Evolutionary conservation across 2,329 filamentous ascomycete genomes (phyloP).

Genomic region (Hypoxylon sp.): DNA sequence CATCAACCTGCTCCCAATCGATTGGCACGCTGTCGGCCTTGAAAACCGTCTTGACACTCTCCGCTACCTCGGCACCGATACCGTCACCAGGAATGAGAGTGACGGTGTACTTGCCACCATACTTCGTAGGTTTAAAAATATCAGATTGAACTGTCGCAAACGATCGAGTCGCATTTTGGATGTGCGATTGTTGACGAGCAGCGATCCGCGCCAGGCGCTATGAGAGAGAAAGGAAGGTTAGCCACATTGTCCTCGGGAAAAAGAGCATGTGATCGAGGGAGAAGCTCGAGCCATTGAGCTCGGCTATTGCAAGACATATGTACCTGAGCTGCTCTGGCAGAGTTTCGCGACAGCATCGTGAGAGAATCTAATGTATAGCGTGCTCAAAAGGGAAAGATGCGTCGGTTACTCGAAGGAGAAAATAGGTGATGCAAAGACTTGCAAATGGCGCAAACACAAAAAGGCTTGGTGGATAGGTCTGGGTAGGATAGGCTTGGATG

Average conservation of each 20-base stretch:
- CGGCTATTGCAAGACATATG: slow-evolving; percentile 50
- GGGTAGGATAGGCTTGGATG: slow-evolving; percentile 23
- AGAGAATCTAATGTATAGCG: slow-evolving; percentile 24
- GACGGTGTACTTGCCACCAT: slow-evolving; percentile 99
- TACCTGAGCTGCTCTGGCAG: slow-evolving; percentile 71
- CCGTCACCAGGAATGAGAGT: slow-evolving; percentile 98
- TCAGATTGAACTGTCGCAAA: slow-evolving; percentile 91
- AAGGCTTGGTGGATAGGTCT: slow-evolving; percentile 43
- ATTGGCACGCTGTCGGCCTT: slow-evolving; percentile 99
- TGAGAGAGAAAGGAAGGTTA: slow-evolving; percentile 47
- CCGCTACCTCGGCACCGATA: slow-evolving; percentile 97
- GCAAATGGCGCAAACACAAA: slow-evolving; percentile 56
- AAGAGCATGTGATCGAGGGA: slow-evolving; percentile 42
- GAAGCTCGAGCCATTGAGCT: slow-evolving; percentile 43
- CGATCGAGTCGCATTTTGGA: slow-evolving; percentile 63
- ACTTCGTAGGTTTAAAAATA: slow-evolving; percentile 99
- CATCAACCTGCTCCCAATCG: slow-evolving; percentile 98
- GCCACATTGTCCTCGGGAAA: slow-evolving; percentile 34
- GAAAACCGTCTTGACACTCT: slow-evolving; percentile 99
- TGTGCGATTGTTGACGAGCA: slow-evolving; percentile 62
- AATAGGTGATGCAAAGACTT: slow-evolving; percentile 44
- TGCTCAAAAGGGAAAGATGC: slow-evolving; percentile 36
- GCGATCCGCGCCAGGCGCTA: slow-evolving; percentile 69
- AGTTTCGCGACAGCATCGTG: slow-evolving; percentile 72
- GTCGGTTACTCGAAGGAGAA: slow-evolving; percentile 42